Conservation (phyloP, 1,284 basidiomycete species). For the Agaricales sp. region DNA sequence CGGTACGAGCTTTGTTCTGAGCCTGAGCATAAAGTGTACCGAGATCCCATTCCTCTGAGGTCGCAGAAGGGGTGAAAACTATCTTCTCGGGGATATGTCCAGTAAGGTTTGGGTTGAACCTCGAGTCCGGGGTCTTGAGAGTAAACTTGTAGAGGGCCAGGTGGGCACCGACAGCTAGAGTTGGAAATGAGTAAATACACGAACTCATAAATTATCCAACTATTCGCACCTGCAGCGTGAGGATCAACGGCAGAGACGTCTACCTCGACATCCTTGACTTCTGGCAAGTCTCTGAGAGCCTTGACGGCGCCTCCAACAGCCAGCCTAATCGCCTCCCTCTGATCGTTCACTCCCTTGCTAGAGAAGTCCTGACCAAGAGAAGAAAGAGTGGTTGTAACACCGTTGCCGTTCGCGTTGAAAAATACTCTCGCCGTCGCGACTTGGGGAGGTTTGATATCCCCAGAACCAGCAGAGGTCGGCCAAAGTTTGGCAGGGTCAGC, state of each 20-base stretch:
- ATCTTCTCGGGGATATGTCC: conserved; percentile 38
- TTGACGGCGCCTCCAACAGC: conserved; percentile 61
- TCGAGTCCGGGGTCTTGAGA: conserved; percentile 58
- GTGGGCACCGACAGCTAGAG: conserved; percentile 73
- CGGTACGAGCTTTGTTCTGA: conserved; percentile 80
- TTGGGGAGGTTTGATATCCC: conserved; percentile 39
- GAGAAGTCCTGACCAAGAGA: conserved; percentile 55
- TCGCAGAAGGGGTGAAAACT: conserved; percentile 30
- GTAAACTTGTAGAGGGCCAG: conserved; percentile 67
- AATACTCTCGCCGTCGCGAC: conserved; percentile 58
- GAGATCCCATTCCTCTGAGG: conserved; percentile 54
- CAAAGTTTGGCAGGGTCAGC: conserved; percentile 32
- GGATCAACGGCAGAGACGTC: conserved; percentile 59
- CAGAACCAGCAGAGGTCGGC: conserved; percentile 23
- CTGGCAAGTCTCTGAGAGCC: conserved; percentile 48
- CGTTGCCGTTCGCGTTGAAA: conserved; percentile 31
- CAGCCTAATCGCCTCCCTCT: conserved; percentile 53
- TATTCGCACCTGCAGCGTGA: conserved; percentile 63
- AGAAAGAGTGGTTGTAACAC: conserved; percentile 42
- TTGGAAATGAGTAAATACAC: too few relatives aligned
- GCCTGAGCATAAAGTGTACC: conserved; percentile 67
- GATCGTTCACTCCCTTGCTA: conserved; percentile 35
- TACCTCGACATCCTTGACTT: conserved; percentile 45
- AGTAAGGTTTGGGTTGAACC: conserved; percentile 43
- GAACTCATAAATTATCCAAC: too few relatives aligned